Conservation (phyloP, 208 protist genomes). For the Acanthamoeba lenticulata region DNA sequence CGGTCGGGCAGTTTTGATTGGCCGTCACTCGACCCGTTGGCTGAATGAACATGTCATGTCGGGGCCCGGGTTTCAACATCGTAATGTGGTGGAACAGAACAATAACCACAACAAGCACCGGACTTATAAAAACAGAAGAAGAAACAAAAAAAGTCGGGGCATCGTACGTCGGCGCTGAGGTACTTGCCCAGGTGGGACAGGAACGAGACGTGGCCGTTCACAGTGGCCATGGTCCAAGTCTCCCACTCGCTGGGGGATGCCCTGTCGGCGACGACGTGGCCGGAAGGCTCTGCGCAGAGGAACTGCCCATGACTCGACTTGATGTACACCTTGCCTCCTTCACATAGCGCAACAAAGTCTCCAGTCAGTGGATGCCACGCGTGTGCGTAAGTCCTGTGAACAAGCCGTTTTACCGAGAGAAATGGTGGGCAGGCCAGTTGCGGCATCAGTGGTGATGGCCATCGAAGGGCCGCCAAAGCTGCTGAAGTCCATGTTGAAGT, state of each 20-base stretch:
- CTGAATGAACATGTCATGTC: neutral
- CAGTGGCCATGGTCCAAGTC: neutral
- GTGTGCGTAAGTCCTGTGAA: too few relatives aligned
- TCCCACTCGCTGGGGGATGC: constrained; percentile 28
- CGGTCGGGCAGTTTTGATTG: neutral
- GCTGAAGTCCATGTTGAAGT: neutral
- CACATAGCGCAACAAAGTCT: too few relatives aligned
- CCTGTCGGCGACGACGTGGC: neutral
- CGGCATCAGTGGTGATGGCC: too few relatives aligned
- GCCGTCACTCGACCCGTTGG: neutral
- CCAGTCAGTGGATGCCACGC: too few relatives aligned
- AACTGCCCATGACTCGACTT: neutral
- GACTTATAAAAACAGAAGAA: neutral
- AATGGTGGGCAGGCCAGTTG: too few relatives aligned
- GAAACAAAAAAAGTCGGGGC: neutral
- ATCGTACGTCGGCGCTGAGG: neutral
- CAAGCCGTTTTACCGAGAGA: too few relatives aligned
- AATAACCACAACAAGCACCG: neutral
- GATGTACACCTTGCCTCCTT: neutral
- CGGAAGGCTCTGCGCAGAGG: neutral
- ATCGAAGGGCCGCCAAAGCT: too few relatives aligned
- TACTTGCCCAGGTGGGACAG: constrained; percentile 41
- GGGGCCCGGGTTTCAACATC: neutral
- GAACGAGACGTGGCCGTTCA: neutral
- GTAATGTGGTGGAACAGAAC: neutral